Percentiles rank a stretch among this genome's conserved stretches.
phyloP scores from a whole-genome alignment of 768 basidiomycete genomes.

The Boletellus ananiceps region DNA sequence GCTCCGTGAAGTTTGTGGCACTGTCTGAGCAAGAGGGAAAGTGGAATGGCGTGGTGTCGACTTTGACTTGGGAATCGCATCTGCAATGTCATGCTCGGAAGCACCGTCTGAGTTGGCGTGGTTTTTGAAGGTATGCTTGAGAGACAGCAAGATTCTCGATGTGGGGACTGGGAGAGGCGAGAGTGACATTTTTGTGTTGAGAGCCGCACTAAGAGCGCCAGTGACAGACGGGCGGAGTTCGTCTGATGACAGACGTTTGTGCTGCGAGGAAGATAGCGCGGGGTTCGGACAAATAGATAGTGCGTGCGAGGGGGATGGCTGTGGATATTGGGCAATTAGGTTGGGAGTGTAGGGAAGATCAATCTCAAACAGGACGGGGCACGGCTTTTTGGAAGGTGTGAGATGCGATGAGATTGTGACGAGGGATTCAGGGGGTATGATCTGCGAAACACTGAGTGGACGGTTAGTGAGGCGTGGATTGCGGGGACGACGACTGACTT shows the following conservation, averaged over 20 bases:
- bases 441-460: constrained; percentile 44
- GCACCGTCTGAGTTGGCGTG: neutral
- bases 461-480: neutral
- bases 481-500: constrained; percentile 47
- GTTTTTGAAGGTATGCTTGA: constrained; percentile 19
- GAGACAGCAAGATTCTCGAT: constrained; percentile 15
- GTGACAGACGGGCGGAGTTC: constrained; percentile 17
- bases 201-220: constrained; percentile 22
- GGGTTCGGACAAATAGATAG: constrained; percentile 15
- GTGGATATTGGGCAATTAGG: constrained; percentile 37
- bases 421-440: constrained; percentile 50
- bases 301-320: constrained; percentile 39
- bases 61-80: constrained; percentile 3
- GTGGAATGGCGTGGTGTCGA: neutral
- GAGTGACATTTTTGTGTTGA: constrained; percentile 14
- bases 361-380: constrained; percentile 35
- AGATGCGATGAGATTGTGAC: constrained; percentile 38
- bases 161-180: constrained; percentile 17
- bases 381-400: constrained; percentile 13
- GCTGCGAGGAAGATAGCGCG: constrained; percentile 14
- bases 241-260: constrained; percentile 5
- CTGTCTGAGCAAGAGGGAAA: neutral
- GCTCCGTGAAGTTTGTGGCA: constrained; percentile 1
- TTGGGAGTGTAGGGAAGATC: constrained; percentile 32
- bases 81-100: neutral